phyloP scores from a whole-genome alignment of 208 protist genomes.

The Porcisia hertigi region DNA sequence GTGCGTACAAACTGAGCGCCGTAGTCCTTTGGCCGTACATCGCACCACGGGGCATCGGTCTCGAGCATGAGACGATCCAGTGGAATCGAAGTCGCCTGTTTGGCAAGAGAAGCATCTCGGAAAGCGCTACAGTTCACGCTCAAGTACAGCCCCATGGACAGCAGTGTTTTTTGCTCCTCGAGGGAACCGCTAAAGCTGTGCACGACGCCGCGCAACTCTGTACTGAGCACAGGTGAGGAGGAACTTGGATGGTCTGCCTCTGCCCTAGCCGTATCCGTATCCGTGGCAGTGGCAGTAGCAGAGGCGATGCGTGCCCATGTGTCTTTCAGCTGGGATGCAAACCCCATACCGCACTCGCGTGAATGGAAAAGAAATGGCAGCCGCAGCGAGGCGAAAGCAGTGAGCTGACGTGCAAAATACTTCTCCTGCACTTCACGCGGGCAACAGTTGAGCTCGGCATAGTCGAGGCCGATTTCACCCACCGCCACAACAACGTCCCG shows the following conservation, averaged over 20 bases:
- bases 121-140: constrained; percentile 94
- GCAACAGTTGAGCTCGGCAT: constrained; percentile 85
- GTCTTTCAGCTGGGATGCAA: constrained; percentile 67
- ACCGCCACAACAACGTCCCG: constrained; percentile 87
- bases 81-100: constrained; percentile 79
- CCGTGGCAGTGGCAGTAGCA: not conserved
- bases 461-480: constrained; percentile 92
- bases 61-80: constrained; percentile 90
- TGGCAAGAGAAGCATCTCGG: constrained; percentile 73
- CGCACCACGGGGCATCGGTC: constrained; percentile 96
- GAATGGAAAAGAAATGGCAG: constrained; percentile 94
- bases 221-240: not conserved
- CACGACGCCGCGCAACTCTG: constrained; percentile 75
- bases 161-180: constrained; percentile 78
- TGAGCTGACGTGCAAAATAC: constrained; percentile 74
- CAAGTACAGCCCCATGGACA: constrained; percentile 83
- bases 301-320: constrained; percentile 12
- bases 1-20: constrained; percentile 72
- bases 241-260: not conserved
- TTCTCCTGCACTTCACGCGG: constrained; percentile 70
- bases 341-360: constrained; percentile 84
- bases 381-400: constrained; percentile 42
- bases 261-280: not conserved
- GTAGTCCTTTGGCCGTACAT: constrained; percentile 91
- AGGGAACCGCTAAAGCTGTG: constrained; percentile 94